A percentile compares a stretch with the other conserved stretches of the same genome.
Evolutionary conservation across 164 flowering plant genomes (phyloP).

Genomic region (Berberis thunbergii): DNA sequence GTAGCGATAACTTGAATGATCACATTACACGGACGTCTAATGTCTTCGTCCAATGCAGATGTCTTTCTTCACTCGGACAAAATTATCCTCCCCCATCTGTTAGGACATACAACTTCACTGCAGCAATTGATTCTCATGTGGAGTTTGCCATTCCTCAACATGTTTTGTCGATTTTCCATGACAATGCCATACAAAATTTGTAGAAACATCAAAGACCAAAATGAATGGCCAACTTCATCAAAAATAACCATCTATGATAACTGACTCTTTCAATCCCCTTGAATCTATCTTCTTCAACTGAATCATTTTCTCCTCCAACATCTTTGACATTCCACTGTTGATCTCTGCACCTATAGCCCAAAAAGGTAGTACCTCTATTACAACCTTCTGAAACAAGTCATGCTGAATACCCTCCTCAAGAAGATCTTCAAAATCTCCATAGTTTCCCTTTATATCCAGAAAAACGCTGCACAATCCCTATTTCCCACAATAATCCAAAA

Average conservation of each 20-base stretch:
- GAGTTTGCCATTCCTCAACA: too few relatives aligned
- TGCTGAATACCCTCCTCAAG: slow-evolving; percentile 40
- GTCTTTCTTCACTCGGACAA: too few relatives aligned
- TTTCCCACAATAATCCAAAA: slow-evolving; percentile 49
- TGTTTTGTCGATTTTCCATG: too few relatives aligned
- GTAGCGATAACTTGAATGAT: too few relatives aligned
- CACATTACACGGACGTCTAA: too few relatives aligned
- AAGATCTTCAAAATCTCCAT: slow-evolving; percentile 32
- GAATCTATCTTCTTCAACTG: slow-evolving; percentile 30
- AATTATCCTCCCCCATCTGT: too few relatives aligned
- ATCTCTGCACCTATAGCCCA: slow-evolving; percentile 29
- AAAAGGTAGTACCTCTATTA: slow-evolving; percentile 56
- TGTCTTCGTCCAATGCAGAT: too few relatives aligned
- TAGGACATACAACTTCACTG: too few relatives aligned
- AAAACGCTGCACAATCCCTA: slow-evolving; percentile 61
- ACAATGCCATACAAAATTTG: too few relatives aligned
- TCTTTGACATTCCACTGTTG: slow-evolving; percentile 5
- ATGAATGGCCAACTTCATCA: slow-evolving; percentile 4
- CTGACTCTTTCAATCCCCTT: slow-evolving; percentile 22
- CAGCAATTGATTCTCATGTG: too few relatives aligned
- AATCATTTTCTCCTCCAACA: slow-evolving; percentile 10
- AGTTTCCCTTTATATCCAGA: slow-evolving; percentile 49
- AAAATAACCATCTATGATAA: slow-evolving; percentile 63
- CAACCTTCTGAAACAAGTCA: slow-evolving; percentile 53
- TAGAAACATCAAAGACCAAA: too few relatives aligned